Evolutionary conservation across 257 asterid species (phyloP), one percentile per base, ranked within the genome.

Genomic region (Anisodus acutangulus): DNA sequence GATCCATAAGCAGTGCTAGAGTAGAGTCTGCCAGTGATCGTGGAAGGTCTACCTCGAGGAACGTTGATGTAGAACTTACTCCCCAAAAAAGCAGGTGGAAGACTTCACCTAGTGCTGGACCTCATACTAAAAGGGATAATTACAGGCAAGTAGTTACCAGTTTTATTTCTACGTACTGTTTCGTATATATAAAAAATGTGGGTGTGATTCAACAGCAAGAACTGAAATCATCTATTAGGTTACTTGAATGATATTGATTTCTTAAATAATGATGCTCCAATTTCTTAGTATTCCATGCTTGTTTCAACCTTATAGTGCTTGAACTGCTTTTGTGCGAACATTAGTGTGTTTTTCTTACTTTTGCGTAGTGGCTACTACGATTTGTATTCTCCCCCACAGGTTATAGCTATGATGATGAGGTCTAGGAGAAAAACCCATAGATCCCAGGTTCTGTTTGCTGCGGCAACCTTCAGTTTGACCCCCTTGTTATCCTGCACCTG

Each of bases 61-160:
- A 89, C 92, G 89, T 89, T 82, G 97, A 96, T 67, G 6, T 83
- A 45, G 99, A 92, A 79, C 88, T 66, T 84, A 80, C 90, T 85
- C 87, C 94, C 70, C 88, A 88, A 62, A 95, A 91, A 82, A 81
- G 86, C 85, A 95, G 95, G 87, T 89, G 94, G 86, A 90, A 93
- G 84, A 86, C 90, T 84, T 95, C 99, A 31, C 98, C 99, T 64
- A 88, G 93, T 88, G 89, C 97, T 64, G 89, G 92, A 86, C 89
- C 94, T 87, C 92, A 90, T 84, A 85, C 87, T 62, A 51, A 94
- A 81, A 90, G 97, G 89, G 95, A 97, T 87, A 90, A 90, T 85
- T 90, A 90, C 84, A 95, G 98, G 98, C 94, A 87, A 78, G 58
- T 51, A 71, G 22, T 31, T 13, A 26, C 64, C 9, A 78, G 7